Base-by-base conservation (phyloP, 148 eudicot species). In the Polygonum maritimum region DNA sequence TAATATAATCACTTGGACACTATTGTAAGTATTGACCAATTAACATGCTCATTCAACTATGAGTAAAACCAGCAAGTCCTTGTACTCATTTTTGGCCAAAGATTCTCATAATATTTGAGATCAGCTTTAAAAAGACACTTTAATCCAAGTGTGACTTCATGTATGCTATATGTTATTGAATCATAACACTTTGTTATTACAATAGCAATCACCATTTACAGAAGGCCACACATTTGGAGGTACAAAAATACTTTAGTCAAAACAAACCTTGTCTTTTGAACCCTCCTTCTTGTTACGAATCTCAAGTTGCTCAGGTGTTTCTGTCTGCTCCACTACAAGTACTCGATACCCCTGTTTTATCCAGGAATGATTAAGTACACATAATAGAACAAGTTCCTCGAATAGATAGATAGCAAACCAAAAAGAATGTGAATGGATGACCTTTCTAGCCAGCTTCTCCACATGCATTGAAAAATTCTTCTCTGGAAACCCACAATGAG, bases 401-500 rank as follows among this genome's bases (percentile, higher is more conserved):
- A 67, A 38, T 54, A 54, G 22, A 67, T 38, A 67, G 71, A 44
- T 35, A 38, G 10, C 15, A 15, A 9, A 36, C 7, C 45, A 67
- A 67, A 36, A 67, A 67, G 21, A 16, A 60, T 26, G 31, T 57
- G 13, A 38, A 38, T 67, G 19, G 71, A 15, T 71, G 71, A 95
- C 99, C 97, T 95, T 95, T 81, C 87, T 86, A 44, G 97, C 99
- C 83, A 95, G 77, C 85, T 92, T 95, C 85, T 95, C 99, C 31
- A 86, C 86, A 80, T 95, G 85, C 72, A 87, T 74, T 70, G 94
- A 84, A 77, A 95, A 95, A 79, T 91, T 95, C 91, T 85, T 91
- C 78, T 95, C 99, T 21, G 99, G 99, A 77, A 95, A 95, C 78
- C 99, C 99, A 84, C 99, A 92, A 78, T 95, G 99, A 76, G 99